Conservation (phyloP, 2,329 filamentous ascomycete genomes). For the Aureobasidium sp. region DNA sequence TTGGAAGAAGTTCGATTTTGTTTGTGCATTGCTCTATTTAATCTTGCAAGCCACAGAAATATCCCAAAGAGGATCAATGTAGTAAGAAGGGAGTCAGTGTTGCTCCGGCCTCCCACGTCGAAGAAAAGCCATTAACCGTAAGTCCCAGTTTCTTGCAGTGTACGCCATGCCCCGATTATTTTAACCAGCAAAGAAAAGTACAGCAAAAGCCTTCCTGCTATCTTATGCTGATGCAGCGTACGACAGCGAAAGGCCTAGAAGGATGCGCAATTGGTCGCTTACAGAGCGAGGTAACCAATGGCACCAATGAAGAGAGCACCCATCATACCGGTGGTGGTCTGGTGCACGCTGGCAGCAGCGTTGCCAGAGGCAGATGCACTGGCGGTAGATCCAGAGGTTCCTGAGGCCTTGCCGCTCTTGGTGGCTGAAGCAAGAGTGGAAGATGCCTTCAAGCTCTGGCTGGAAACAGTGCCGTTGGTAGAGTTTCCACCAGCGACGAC, state of each 20-base stretch:
- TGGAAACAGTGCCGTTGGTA: slow-evolving; percentile 12
- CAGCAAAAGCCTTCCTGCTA: not conserved
- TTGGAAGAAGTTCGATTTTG: not conserved
- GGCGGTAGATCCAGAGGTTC: not conserved
- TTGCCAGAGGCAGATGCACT: slow-evolving; percentile 1
- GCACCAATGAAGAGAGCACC: slow-evolving; percentile 13
- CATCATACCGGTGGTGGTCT: not conserved
- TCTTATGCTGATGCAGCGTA: not conserved
- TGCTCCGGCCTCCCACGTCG: not conserved
- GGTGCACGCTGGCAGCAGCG: slow-evolving; percentile 1
- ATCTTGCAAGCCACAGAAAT: not conserved
- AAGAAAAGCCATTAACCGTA: slow-evolving; percentile 7
- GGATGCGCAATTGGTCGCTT: not conserved
- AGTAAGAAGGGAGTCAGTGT: not conserved
- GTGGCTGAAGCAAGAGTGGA: not conserved
- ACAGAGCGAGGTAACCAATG: slow-evolving; percentile 13
- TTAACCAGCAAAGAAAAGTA: not conserved
- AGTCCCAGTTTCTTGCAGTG: not conserved
- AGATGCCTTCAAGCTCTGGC: not conserved
- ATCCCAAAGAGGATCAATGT: not conserved
- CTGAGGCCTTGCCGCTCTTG: not conserved
- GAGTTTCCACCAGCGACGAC: slow-evolving; percentile 12
- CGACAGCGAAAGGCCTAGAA: not conserved
- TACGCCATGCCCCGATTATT: not conserved
- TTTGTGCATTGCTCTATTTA: not conserved